Base-by-base conservation (phyloP, 78 protist species). In the Emiliania huxleyi region DNA sequence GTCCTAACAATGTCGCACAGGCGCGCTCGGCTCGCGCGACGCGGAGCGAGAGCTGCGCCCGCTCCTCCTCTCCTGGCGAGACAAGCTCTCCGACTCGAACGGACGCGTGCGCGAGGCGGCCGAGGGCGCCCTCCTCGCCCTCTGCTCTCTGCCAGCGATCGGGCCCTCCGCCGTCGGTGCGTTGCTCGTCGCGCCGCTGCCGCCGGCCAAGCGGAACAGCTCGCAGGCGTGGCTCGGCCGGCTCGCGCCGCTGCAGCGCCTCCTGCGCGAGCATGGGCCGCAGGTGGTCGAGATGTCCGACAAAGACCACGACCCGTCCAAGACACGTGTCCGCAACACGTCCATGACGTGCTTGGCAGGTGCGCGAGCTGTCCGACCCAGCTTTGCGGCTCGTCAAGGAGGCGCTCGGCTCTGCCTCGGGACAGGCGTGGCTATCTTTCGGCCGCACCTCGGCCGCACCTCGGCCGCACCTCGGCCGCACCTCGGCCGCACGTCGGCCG, bases 101-200 rank as follows among this genome's bases (percentile, higher is more conserved):
- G 44, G n/a, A 8, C 87, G 87, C 87, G 87, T 77, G 29, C 87
- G 87, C 29, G 87, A 77, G 26, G 87, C 87, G 29, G 2, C 46
- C 26, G 87, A 77, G 87, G 87, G 38, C 38, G 87, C 49, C 18
- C 5, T 77, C 29, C n/a, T 77, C 22, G 49, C 26, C 33, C 3
- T 42, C 23, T 37, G 49, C 49, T 29, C n/a, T 48, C 21, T 21
- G 19, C 45, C 11, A 35, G 19, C 11, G 23, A 2, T 71, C 23
- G 81, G 81, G 81, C 81, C 81, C 15, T 5, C 1, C n/a, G n/a
- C 3, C 19, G 19, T 71, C 44, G 42, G n/a, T 8, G 12, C 37
- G 33, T 81, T 83, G 73, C 35, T 89, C 38, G 2, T 3, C 35
- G 46, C 37, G n/a, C 42, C 90, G n/a, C 42, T 84, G 26, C 48